phyloP scores from a whole-genome alignment of 2,329 filamentous ascomycete genomes.

The Arthroderma sp. region DNA sequence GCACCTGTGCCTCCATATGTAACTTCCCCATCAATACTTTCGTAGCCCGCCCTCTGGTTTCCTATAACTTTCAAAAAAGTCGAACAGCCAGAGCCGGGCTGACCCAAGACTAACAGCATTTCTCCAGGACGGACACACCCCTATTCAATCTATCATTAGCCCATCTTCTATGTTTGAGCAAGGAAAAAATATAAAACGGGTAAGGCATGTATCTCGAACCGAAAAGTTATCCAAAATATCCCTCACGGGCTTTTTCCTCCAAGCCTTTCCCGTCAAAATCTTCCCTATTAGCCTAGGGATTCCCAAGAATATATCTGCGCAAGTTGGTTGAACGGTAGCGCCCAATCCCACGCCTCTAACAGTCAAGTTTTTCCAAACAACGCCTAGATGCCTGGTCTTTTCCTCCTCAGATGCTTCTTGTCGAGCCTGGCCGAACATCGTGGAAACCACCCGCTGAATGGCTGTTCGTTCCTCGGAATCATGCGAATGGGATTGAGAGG shows the following conservation, averaged over 20 bases:
- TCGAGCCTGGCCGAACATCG: slow-evolving; percentile 54
- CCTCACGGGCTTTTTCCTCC: slow-evolving; percentile 39
- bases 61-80: slow-evolving; percentile 74
- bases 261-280: slow-evolving; percentile 23
- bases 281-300: slow-evolving; percentile 36
- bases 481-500: not conserved
- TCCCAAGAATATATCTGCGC: slow-evolving; percentile 42
- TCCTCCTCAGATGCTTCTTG: slow-evolving; percentile 56
- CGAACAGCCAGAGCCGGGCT: slow-evolving; percentile 46
- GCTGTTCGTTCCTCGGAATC: slow-evolving; percentile 33
- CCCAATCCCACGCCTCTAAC: slow-evolving; percentile 58
- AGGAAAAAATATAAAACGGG: not conserved
- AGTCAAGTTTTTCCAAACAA: slow-evolving; percentile 56
- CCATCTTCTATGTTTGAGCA: not conserved
- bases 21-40: slow-evolving; percentile 43
- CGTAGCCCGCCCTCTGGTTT: slow-evolving; percentile 51
- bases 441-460: slow-evolving; percentile 51
- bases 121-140: slow-evolving; percentile 28
- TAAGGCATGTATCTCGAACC: slow-evolving; percentile 12
- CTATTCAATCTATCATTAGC: slow-evolving; percentile 10
- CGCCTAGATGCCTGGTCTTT: slow-evolving; percentile 54
- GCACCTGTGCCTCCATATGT: slow-evolving; percentile 44
- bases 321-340: slow-evolving; percentile 45
- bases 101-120: slow-evolving; percentile 22
- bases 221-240: slow-evolving; percentile 55